Percentiles rank a stretch among this genome's conserved stretches.
Evolutionary conservation across 2,329 filamentous ascomycete genomes (phyloP).

Genomic region (Fusarium mangiferae): DNA sequence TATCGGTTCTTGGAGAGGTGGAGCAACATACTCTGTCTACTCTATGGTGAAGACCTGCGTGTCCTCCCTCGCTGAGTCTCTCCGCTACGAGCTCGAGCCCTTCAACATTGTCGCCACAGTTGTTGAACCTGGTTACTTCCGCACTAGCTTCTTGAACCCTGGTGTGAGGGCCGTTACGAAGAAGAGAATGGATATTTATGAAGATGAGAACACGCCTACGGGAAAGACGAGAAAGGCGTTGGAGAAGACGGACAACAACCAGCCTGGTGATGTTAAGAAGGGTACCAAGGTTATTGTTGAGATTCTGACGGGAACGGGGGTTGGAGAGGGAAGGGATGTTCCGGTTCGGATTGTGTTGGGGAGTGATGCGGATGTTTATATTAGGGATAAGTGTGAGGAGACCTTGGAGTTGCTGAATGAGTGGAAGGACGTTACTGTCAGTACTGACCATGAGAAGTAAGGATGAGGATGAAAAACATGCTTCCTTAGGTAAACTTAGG

Average conservation of each 20-base stretch:
- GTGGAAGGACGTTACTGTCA: conserved; percentile 54
- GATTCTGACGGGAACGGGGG: conserved; percentile 61
- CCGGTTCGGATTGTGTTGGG: conserved; percentile 67
- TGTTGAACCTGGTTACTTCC: conserved; percentile 65
- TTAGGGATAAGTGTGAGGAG: conserved; percentile 56
- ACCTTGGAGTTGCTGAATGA: conserved; percentile 58
- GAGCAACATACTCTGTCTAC: conserved; percentile 53
- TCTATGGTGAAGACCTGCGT: conserved; percentile 59
- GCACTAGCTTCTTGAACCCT: conserved; percentile 59
- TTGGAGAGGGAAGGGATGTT: conserved; percentile 58
- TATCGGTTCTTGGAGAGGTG: conserved; percentile 56
- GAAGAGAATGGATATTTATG: conserved; percentile 49
- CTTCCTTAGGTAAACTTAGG: neutral
- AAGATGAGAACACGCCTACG: conserved; percentile 44
- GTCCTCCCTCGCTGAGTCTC: conserved; percentile 56
- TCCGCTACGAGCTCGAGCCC: conserved; percentile 55
- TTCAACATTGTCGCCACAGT: conserved; percentile 56
- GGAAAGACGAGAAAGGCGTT: conserved; percentile 46
- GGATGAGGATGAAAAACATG: neutral
- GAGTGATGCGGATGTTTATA: conserved; percentile 56
- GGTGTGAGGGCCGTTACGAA: conserved; percentile 42
- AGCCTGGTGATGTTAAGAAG: conserved; percentile 66
- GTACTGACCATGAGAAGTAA: conserved; percentile 38
- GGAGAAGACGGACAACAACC: conserved; percentile 55
- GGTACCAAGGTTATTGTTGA: conserved; percentile 64